Evolutionary conservation across 2,329 filamentous ascomycete genomes (phyloP), one percentile per base, ranked within the genome.

Genomic region (Knufia petricola): DNA sequence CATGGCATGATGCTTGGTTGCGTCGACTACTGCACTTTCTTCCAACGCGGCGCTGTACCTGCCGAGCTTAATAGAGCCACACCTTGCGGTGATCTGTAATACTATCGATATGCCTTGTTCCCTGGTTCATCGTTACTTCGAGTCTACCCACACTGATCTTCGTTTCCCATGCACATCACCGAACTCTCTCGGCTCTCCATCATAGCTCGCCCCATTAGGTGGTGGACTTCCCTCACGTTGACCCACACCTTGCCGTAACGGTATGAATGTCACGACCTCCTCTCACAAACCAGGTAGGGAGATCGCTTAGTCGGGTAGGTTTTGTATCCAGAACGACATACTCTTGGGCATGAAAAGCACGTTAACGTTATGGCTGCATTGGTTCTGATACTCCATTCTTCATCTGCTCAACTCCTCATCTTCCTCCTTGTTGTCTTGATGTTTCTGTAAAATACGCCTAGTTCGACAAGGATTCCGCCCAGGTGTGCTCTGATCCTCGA

Each of bases 141-240:
- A 19, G 24, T 13, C 10, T 44, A 31, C 19, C 44, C 32, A 37
- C 44, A 19, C n/a, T 32, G 32, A 38, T 32, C 34, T 36, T 38
- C 43, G 9, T 46, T 31, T 46, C 19, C 31, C 38, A 32, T 47
- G 44, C 44, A 47, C 44, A 47, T 47, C 44, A 47, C 23, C 23
- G 34, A 39, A 47, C 21, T 39, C 23, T 24, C 19, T 21, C 21
- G 13, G 8, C 10, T 17, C 4, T 19, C 15, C 34, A n/a, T 20
- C 44, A 37, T 28, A 44, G n/a, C n/a, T 19, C 41, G 17, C 32
- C 44, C 44, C 44, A 47, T 39, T 34, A 47, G 23, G 34, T 21
- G 3, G 20, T 30, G 37, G 3, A 12, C n/a, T 44, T 21, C 21
- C 12, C 42, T 41, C 30, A 30, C 30, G 15, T 30, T 15, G 44